A percentile compares a stretch with the other conserved stretches of the same genome.
Conservation (phyloP, 306 rosid genomes). For the Cajanus cajan region DNA sequence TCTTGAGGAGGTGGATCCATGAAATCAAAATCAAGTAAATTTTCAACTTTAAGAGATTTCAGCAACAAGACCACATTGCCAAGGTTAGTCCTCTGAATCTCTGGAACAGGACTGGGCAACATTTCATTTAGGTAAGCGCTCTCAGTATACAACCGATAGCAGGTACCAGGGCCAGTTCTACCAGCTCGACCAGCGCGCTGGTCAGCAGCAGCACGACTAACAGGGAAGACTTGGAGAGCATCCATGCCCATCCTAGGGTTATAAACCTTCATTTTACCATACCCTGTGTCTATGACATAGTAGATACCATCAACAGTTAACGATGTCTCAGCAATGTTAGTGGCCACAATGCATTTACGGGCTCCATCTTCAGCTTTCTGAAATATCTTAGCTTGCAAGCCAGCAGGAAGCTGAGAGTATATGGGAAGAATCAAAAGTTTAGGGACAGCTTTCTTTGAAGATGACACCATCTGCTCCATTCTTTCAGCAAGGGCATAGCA, state of each 20-base stretch:
- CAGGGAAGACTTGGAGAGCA: constrained; percentile 97
- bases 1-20: constrained; percentile 99
- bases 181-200: constrained; percentile 99
- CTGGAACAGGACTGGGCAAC: constrained; percentile 94
- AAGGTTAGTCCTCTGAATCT: constrained; percentile 96
- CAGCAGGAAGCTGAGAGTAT: constrained; percentile 99
- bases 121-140: constrained; percentile 87
- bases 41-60: constrained; percentile 93
- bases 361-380: constrained; percentile 97
- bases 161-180: constrained; percentile 98
- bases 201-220: constrained; percentile 97
- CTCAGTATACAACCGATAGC: constrained; percentile 87
- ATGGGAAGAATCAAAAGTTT: constrained; percentile 94
- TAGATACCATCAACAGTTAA: constrained; percentile 94
- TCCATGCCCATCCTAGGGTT: constrained; percentile 99
- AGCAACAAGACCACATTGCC: constrained; percentile 92
- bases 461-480: constrained; percentile 76
- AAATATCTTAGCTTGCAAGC: constrained; percentile 94
- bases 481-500: constrained; percentile 94
- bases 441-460: constrained; percentile 74
- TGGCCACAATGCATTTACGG: constrained; percentile 95
- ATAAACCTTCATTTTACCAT: constrained; percentile 97
- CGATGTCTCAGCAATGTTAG: constrained; percentile 97
- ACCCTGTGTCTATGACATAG: constrained; percentile 94
- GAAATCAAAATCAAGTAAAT: constrained; percentile 91